These are phyloP conservation scores for Chaetomium sp. DNA, from an alignment of 2,329 filamentous ascomycete species.

Conservation along the genomic window DNA sequence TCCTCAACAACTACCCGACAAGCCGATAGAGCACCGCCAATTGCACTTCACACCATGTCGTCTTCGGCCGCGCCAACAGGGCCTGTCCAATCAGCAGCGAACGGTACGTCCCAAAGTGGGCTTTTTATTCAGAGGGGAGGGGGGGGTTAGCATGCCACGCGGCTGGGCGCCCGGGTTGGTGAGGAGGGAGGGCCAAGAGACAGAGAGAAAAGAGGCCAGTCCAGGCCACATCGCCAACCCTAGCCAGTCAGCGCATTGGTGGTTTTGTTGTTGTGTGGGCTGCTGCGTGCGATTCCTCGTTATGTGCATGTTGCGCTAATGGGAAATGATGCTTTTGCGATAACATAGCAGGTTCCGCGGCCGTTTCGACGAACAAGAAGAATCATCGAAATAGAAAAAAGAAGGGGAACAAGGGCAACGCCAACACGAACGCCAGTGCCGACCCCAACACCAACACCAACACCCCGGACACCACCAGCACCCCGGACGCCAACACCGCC, in stretches of 20 bases:
- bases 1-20: conserved; percentile 7
- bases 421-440: conserved; percentile 42
- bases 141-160: no score
- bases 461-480: no score
- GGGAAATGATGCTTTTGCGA: conserved; percentile 15
- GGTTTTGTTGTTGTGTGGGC: no score
- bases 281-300: background rate
- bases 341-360: conserved; percentile 15
- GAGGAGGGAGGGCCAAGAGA: conserved; percentile 3
- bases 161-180: no score
- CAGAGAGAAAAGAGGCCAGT: background rate
- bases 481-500: no score
- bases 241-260: background rate
- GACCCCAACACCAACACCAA: conserved; percentile 37
- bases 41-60: conserved; percentile 32
- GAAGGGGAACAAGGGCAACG: conserved; percentile 45
- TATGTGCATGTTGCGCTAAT: conserved; percentile 22
- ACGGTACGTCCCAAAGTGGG: conserved; percentile 25
- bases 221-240: conserved; percentile 15
- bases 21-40: conserved; percentile 8
- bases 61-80: conserved; percentile 27
- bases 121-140: background rate
- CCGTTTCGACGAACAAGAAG: conserved; percentile 41
- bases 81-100: conserved; percentile 25
- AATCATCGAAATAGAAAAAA: conserved; percentile 52